A percentile compares a stretch with the other conserved stretches of the same genome.
Evolutionary conservation across 2,329 filamentous ascomycete species (phyloP).

Genomic region (Ophiosphaerella korrae): DNA sequence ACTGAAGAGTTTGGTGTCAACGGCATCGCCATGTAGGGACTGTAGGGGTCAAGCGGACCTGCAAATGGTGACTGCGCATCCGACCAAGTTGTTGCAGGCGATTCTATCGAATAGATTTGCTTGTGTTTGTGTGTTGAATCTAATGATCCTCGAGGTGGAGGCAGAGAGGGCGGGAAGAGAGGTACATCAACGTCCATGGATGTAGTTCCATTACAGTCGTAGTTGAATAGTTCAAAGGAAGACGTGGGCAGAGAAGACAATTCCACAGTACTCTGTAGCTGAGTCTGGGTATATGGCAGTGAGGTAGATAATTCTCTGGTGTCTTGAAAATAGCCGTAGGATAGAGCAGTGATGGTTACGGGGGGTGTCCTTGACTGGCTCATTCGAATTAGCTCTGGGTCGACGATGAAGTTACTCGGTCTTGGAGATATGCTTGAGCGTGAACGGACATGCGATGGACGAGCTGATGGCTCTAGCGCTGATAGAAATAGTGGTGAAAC

Average conservation of each 20-base stretch:
- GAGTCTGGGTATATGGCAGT: slow-evolving; percentile 16
- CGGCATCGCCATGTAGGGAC: slow-evolving; percentile 51
- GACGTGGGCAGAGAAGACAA: slow-evolving; percentile 26
- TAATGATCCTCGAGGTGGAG: slow-evolving; percentile 25
- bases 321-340: slow-evolving; percentile 19
- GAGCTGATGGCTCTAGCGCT: slow-evolving; percentile 18
- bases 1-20: slow-evolving; percentile 52
- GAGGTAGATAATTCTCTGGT: slow-evolving; percentile 11
- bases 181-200: slow-evolving; percentile 24
- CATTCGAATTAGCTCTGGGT: slow-evolving; percentile 32
- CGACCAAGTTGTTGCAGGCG: slow-evolving; percentile 26
- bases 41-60: slow-evolving; percentile 48
- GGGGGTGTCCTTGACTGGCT: slow-evolving; percentile 22
- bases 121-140: slow-evolving; percentile 30
- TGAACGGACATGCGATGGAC: slow-evolving; percentile 30
- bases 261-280: slow-evolving; percentile 29
- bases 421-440: slow-evolving; percentile 28
- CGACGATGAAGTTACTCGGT: slow-evolving; percentile 29
- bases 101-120: slow-evolving; percentile 31
- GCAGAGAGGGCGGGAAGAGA: slow-evolving; percentile 31
- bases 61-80: slow-evolving; percentile 47
- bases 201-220: slow-evolving; percentile 15
- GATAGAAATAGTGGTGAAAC: slow-evolving; percentile 25
- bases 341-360: slow-evolving; percentile 10
- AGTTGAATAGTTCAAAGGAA: slow-evolving; percentile 21